Conservation (phyloP, 192 early-diverging fungal species). For the Backusella sp. region DNA sequence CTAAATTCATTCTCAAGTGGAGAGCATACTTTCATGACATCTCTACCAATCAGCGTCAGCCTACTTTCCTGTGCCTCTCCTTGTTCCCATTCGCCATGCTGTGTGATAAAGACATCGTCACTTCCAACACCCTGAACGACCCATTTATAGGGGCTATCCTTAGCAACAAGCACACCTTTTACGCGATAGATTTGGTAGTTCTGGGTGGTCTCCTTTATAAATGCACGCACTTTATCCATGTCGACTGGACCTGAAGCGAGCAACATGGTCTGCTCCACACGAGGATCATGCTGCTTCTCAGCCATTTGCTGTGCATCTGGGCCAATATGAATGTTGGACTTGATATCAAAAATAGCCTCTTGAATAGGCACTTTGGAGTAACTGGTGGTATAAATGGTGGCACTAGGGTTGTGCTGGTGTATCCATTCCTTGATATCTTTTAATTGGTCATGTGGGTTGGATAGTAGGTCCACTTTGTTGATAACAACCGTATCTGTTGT, state of each 20-base stretch:
- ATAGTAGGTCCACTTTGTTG: conserved; percentile 36
- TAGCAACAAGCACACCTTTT: conserved; percentile 30
- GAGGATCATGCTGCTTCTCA: conserved; percentile 10
- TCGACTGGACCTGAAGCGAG: conserved; percentile 22
- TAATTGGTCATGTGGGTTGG: background rate
- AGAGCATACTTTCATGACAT: background rate
- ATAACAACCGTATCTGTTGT: conserved; percentile 36
- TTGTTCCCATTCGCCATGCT: conserved; percentile 19
- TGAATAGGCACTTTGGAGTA: conserved; percentile 19
- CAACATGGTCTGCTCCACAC: conserved; percentile 23
- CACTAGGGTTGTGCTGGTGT: conserved; percentile 10
- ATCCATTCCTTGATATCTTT: background rate
- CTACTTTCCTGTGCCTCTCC: conserved; percentile 22
- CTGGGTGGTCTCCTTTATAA: conserved; percentile 5
- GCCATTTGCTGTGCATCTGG: conserved; percentile 1
- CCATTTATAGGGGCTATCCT: conserved; percentile 28
- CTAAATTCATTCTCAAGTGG: conserved; percentile 12
- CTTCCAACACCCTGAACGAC: conserved; percentile 39
- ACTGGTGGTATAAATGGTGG: conserved; percentile 2
- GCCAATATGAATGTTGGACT: background rate
- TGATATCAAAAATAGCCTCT: background rate
- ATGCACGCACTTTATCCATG: background rate
- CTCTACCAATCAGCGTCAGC: conserved; percentile 28
- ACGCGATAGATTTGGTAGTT: conserved; percentile 31
- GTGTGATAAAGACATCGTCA: background rate